Evolutionary conservation across 768 basidiomycete genomes (phyloP), one percentile per base, ranked within the genome.

Genomic region (Calocybe indica): DNA sequence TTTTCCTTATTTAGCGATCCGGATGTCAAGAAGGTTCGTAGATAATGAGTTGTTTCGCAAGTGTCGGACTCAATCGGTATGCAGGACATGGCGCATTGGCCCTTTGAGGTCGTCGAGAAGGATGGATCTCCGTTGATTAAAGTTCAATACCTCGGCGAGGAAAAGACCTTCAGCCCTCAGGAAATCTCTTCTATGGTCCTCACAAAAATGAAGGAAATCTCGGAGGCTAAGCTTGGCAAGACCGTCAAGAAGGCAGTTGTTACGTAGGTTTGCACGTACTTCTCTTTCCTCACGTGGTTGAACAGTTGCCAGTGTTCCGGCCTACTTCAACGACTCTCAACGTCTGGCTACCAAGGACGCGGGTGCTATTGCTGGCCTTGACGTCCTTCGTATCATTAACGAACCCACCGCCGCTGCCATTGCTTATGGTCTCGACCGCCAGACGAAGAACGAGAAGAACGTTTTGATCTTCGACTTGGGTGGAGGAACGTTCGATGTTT

Each of bases 181-280:
- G 96, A 99, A 72, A 93, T 99, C 64, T 99, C 96, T n/a, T 89
- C 96, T 54, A 99, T 98, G 96, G 96, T 99, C 59, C 85, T 99
- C 60, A 80, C 78, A 55, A 99, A 99, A 78, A 98, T 99, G 94
- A 98, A 96, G 82, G 96, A 98, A 70, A 96, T 94, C 60, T 92
- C 95, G 39, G 96, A 99, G 75, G 92, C 95, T 55, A 97, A 99
- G 74, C 88, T 99, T 58, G 93, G 96, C 60, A 95, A 94, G 79
- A 85, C 86, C 40, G 92, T 97, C 68, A 93, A 92, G 75, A 98
- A 97, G 76, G 96, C 96, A 47, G 96, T 99, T 54, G 85, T 99
- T 71, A 96, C 93, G 92, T 92, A 69, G 56, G 89, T 54, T 44
- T 52, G 28, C 5, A 51, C 36, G 36, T 32, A 40, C 38, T 49